phyloP scores from a whole-genome alignment of 208 protist species.

The Trypanosoma congolense region DNA sequence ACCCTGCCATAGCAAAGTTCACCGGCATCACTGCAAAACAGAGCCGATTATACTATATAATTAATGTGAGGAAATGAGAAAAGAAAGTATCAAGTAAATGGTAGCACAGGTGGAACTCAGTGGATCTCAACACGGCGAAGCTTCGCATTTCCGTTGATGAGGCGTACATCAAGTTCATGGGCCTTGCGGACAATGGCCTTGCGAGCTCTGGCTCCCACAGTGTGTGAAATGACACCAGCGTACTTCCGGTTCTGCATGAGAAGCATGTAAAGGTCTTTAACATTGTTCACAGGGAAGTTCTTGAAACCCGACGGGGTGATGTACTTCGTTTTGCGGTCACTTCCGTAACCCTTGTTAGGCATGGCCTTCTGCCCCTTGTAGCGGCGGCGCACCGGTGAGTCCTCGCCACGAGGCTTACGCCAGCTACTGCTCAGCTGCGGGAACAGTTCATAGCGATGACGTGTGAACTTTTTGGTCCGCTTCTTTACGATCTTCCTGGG shows the following conservation, averaged over 20 bases:
- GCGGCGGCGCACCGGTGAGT: conserved; percentile 96
- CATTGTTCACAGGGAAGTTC: conserved; percentile 94
- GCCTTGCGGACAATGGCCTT: conserved; percentile 97
- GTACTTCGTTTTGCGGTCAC: conserved; percentile 95
- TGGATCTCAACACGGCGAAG: conserved; percentile 75
- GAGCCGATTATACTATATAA: too few species aligned
- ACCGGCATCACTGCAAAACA: too few species aligned
- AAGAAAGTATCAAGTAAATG: too few species aligned
- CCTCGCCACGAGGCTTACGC: conserved; percentile 98
- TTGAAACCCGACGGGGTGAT: conserved; percentile 96
- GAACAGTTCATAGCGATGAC: conserved; percentile 94
- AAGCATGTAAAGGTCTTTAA: conserved; percentile 98
- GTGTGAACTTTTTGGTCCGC: conserved; percentile 96
- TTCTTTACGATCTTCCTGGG: conserved; percentile 96
- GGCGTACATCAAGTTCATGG: conserved; percentile 97
- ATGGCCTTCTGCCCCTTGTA: conserved; percentile 96
- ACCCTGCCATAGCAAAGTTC: too few species aligned
- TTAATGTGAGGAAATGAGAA: too few species aligned
- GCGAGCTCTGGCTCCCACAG: conserved; percentile 92
- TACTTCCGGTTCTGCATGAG: conserved; percentile 99
- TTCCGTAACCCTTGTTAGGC: conserved; percentile 98
- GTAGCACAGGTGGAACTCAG: neutral
- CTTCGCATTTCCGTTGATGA: conserved; percentile 94
- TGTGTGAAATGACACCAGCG: conserved; percentile 96
- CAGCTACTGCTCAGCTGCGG: conserved; percentile 93